These are phyloP conservation scores for Thermothelomyces thermophilus DNA, from an alignment of 2,329 filamentous ascomycete species.

Conservation along the genomic window DNA sequence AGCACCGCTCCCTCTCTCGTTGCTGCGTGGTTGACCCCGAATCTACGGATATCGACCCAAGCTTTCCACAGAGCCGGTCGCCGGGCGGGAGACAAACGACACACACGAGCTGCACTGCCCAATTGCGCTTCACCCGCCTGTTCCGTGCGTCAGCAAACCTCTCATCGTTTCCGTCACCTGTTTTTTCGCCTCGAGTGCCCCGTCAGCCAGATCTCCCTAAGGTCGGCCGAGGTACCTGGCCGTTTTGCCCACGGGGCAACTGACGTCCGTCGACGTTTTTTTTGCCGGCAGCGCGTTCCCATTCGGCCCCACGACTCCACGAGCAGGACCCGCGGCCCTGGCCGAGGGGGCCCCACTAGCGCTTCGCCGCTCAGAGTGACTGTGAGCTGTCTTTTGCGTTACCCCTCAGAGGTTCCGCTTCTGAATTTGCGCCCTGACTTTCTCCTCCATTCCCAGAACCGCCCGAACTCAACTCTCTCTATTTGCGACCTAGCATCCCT, in stretches of 20 bases:
- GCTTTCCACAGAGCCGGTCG: neutral
- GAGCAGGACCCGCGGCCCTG: constrained; percentile 13
- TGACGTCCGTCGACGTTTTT: constrained; percentile 8
- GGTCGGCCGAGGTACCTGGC: neutral
- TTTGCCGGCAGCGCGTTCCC: constrained; percentile 1
- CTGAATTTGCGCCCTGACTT: constrained; percentile 6
- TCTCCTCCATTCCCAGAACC: constrained; percentile 6
- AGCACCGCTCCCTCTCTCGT: neutral
- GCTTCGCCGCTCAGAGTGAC: constrained; percentile 12
- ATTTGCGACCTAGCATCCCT: constrained; percentile 2
- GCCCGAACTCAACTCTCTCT: constrained; percentile 7
- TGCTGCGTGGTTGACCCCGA: too few species aligned
- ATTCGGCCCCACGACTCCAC: constrained; percentile 18
- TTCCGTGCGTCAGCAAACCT: neutral
- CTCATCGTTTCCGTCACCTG: constrained; percentile 3
- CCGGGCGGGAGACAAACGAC: neutral
- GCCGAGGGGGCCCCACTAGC: constrained; percentile 9
- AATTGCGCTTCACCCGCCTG: constrained; percentile 1
- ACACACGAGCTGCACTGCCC: neutral
- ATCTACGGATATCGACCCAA: neutral
- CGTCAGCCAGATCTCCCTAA: neutral
- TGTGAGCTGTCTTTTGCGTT: constrained; percentile 12
- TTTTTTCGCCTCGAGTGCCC: constrained; percentile 1
- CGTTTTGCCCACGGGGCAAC: constrained; percentile 11
- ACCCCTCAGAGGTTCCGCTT: constrained; percentile 14